Conservation (phyloP, 2,329 filamentous ascomycete genomes). For the Phaeosphaeria sp. region DNA sequence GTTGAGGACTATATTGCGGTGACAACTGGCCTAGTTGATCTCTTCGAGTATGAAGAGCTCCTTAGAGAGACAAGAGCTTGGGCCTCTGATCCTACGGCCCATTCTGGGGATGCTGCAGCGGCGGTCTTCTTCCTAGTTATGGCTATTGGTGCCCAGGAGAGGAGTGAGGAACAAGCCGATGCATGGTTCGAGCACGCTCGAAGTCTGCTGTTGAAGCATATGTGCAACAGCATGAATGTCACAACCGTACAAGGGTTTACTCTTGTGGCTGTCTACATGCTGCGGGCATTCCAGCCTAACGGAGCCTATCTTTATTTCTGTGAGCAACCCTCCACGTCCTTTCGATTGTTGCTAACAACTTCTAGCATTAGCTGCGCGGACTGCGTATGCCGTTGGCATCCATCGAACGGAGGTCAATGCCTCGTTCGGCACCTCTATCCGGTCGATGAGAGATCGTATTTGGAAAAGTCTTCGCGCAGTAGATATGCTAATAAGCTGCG, state of each 20-base stretch:
- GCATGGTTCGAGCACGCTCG: slow-evolving; percentile 57
- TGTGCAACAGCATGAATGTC: slow-evolving; percentile 58
- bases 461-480: slow-evolving; percentile 62
- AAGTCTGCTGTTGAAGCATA: slow-evolving; percentile 53
- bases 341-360: background rate
- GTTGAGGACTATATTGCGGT: slow-evolving; percentile 55
- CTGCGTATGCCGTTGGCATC: slow-evolving; percentile 60
- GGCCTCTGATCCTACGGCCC: slow-evolving; percentile 17
- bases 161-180: slow-evolving; percentile 52
- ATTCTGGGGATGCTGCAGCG: slow-evolving; percentile 51
- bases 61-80: slow-evolving; percentile 34
- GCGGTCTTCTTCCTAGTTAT: slow-evolving; percentile 61
- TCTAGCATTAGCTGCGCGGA: slow-evolving; percentile 55
- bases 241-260: slow-evolving; percentile 60
- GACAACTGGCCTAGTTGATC: slow-evolving; percentile 57
- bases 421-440: slow-evolving; percentile 54
- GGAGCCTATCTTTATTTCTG: slow-evolving; percentile 61
- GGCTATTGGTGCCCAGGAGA: slow-evolving; percentile 57
- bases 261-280: slow-evolving; percentile 60
- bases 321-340: slow-evolving; percentile 2
- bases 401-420: slow-evolving; percentile 61
- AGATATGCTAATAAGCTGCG: slow-evolving; percentile 60
- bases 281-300: slow-evolving; percentile 60
- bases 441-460: slow-evolving; percentile 55
- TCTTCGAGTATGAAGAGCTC: slow-evolving; percentile 53